Percentiles rank a stretch among this genome's conserved stretches.
Conservation (phyloP, 129 eudicot genomes). For the Flaveria linearis region DNA sequence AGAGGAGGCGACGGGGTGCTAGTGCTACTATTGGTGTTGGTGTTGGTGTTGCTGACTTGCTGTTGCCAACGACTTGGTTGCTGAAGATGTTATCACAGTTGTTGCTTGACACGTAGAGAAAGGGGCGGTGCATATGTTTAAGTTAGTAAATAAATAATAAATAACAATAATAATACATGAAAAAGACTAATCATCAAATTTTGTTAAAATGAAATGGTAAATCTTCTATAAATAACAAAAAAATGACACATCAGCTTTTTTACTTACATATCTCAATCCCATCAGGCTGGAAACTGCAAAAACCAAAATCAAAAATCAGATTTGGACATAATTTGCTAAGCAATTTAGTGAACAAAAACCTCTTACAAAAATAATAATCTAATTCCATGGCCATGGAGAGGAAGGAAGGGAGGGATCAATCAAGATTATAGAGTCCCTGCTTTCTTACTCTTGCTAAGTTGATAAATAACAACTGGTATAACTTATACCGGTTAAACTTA, state of each 20-base stretch:
- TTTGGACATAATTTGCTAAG: background rate
- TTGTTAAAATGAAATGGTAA: background rate
- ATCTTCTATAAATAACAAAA: background rate
- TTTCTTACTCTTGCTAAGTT: too few species aligned
- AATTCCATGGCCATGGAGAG: background rate
- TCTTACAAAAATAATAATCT: background rate
- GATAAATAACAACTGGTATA: background rate
- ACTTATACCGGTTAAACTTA: background rate
- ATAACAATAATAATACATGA: background rate
- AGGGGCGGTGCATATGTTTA: background rate
- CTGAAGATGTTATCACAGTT: background rate
- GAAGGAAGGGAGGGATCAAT: too few species aligned
- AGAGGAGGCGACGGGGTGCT: background rate
- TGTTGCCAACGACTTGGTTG: background rate
- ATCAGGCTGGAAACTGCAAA: background rate
- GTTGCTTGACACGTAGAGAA: background rate
- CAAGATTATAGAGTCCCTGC: too few species aligned
- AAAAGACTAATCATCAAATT: background rate
- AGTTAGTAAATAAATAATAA: too few species aligned
- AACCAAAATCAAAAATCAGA: background rate
- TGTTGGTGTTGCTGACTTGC: too few species aligned
- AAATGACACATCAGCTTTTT: background rate
- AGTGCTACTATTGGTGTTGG: background rate
- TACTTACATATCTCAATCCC: background rate
- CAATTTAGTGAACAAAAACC: background rate